These are phyloP conservation scores for Fusarium caatingaense DNA, from an alignment of 2,329 filamentous ascomycete species.

Conservation along the genomic window DNA sequence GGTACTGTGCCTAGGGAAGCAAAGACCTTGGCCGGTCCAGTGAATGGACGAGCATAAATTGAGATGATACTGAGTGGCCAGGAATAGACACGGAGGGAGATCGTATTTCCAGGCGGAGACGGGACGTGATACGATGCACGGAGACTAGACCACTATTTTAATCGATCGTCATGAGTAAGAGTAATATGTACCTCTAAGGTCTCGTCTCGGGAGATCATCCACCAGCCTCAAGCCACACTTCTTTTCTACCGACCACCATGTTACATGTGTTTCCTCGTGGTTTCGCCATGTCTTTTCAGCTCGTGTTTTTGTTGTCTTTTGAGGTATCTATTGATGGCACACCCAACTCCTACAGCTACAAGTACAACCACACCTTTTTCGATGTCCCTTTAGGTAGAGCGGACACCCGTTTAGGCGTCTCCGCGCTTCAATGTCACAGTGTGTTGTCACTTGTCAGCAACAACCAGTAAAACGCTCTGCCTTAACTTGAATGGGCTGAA, in stretches of 20 bases:
- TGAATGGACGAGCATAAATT: slow-evolving; percentile 17
- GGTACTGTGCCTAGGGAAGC: not conserved
- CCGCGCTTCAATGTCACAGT: slow-evolving; percentile 26
- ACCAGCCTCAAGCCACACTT: slow-evolving; percentile 30
- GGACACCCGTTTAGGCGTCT: not conserved
- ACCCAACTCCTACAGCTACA: slow-evolving; percentile 4
- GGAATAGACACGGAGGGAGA: slow-evolving; percentile 32
- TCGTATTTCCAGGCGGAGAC: slow-evolving; percentile 14
- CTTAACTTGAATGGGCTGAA: slow-evolving; percentile 21
- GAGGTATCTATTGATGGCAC: not conserved
- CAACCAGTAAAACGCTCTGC: slow-evolving; percentile 21
- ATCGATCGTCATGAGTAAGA: slow-evolving; percentile 10
- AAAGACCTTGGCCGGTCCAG: slow-evolving; percentile 15
- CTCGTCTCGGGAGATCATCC: slow-evolving; percentile 32
- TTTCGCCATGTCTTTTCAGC: slow-evolving; percentile 18
- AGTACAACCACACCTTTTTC: slow-evolving; percentile 36
- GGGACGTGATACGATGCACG: slow-evolving; percentile 23
- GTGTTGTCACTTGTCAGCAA: not conserved
- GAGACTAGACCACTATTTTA: not conserved
- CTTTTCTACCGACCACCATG: slow-evolving; percentile 6
- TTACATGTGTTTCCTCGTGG: slow-evolving; percentile 15
- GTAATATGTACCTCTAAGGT: not conserved
- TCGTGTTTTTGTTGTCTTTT: slow-evolving; percentile 25
- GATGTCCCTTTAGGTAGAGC: not conserved
- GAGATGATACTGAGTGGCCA: slow-evolving; percentile 2